These are phyloP conservation scores for Sophora flavescens DNA, from an alignment of 306 rosid species.

Conservation along the genomic window DNA sequence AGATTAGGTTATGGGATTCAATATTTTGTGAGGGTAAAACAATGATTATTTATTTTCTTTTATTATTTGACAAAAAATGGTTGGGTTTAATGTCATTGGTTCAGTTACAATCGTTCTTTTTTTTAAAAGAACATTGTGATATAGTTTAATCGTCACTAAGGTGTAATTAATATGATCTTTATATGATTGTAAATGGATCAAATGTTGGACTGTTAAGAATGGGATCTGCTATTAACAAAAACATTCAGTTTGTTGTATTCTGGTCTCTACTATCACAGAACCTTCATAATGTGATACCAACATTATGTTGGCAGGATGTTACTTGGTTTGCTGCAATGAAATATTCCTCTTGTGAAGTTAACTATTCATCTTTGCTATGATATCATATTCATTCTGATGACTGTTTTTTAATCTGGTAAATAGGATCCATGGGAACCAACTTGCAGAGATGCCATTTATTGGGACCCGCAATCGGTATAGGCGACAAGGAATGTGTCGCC, in stretches of 20 bases:
- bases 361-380: background rate
- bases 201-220: constrained; percentile 6
- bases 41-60: constrained; percentile 10
- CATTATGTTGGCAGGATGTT: constrained; percentile 5
- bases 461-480: constrained; percentile 93
- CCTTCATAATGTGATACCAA: background rate
- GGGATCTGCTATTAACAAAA: background rate
- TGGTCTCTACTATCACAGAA: constrained; percentile 10
- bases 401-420: constrained; percentile 47
- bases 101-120: background rate
- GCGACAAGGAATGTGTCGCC: constrained; percentile 96
- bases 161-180: constrained; percentile 1
- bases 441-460: constrained; percentile 98
- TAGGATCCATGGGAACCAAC: constrained; percentile 85
- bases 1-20: constrained; percentile 11
- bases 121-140: background rate
- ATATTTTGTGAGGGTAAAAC: background rate
- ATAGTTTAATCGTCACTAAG: background rate
- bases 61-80: constrained; percentile 19
- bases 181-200: constrained; percentile 14
- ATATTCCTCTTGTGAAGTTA: constrained; percentile 18
- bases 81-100: constrained; percentile 17
- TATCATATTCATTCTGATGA: constrained; percentile 25
- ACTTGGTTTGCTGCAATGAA: constrained; percentile 17
- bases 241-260: constrained; percentile 14